Evolutionary conservation across 495 filamentous ascomycete species (phyloP).

Genomic region (Pseudomonodictys pantanalensis): DNA sequence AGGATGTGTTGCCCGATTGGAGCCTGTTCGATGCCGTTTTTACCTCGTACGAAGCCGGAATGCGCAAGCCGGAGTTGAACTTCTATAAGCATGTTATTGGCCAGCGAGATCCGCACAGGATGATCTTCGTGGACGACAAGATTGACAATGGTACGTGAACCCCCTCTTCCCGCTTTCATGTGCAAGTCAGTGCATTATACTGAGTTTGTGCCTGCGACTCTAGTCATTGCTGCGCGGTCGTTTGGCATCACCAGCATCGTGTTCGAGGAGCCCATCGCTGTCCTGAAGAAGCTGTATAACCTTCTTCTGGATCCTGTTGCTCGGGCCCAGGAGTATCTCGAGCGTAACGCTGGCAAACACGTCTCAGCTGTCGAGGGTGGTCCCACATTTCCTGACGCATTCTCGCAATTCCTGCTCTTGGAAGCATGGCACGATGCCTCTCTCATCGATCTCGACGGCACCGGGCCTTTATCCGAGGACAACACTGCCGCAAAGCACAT

Average conservation of each 20-base stretch:
- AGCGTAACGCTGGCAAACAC: not conserved
- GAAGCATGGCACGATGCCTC: not conserved
- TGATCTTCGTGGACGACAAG: not conserved
- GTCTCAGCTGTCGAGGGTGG: not conserved
- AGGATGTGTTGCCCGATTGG: not conserved
- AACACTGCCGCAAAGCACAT: not conserved
- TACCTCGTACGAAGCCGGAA: not conserved
- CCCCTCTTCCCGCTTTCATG: too few species aligned
- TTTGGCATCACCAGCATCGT: not conserved
- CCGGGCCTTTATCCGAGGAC: not conserved
- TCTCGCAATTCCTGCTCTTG: not conserved
- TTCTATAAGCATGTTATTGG: not conserved
- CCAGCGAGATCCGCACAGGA: not conserved
- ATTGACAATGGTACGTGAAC: not conserved
- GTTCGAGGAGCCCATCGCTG: not conserved
- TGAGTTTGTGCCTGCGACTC: too few species aligned
- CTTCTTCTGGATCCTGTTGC: not conserved
- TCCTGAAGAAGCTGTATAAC: not conserved
- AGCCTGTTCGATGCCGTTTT: not conserved
- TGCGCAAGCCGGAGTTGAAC: not conserved
- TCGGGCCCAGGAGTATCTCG: not conserved
- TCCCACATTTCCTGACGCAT: not conserved
- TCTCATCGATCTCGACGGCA: not conserved
- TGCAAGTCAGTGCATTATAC: too few species aligned
- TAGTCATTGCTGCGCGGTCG: not conserved